Evolutionary conservation across 2,329 filamentous ascomycete genomes (phyloP).

Genomic region (Metarhizium rileyi): DNA sequence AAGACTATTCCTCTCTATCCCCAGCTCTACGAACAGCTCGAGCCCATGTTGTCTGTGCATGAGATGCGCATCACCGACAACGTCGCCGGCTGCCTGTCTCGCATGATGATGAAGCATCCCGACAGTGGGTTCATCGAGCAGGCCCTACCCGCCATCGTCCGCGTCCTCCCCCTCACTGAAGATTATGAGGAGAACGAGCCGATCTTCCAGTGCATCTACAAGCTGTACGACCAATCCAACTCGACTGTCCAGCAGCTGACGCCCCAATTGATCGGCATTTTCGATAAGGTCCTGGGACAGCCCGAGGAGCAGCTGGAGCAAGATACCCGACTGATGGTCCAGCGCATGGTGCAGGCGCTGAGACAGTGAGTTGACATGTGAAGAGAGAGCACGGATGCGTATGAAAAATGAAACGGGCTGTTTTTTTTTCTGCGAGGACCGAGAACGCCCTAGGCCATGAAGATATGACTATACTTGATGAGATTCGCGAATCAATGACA

Average conservation of each 20-base stretch:
- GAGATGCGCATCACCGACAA: conserved; percentile 85
- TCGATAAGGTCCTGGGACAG: conserved; percentile 61
- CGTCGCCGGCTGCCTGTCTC: conserved; percentile 78
- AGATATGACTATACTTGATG: conserved; percentile 6
- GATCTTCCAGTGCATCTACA: conserved; percentile 81
- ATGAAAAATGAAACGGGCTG: background rate
- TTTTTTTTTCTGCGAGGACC: background rate
- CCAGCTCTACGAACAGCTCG: conserved; percentile 73
- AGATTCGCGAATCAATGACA: conserved; percentile 6
- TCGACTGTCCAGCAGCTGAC: conserved; percentile 61
- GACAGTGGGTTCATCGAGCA: conserved; percentile 70
- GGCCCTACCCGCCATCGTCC: conserved; percentile 71
- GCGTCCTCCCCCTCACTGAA: conserved; percentile 76
- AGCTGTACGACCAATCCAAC: conserved; percentile 67
- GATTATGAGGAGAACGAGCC: conserved; percentile 96
- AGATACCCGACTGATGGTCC: conserved; percentile 57
- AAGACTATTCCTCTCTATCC: conserved; percentile 68
- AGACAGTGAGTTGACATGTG: conserved; percentile 1
- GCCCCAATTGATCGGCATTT: conserved; percentile 57
- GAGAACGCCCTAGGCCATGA: conserved; percentile 1
- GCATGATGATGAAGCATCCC: conserved; percentile 88
- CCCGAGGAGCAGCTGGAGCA: conserved; percentile 68
- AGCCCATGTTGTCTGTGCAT: conserved; percentile 68
- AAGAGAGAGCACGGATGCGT: background rate
- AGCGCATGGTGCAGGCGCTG: conserved; percentile 48